These are phyloP conservation scores for Pseudoscleropodium purum DNA, from an alignment of 225 moss, liverwort and hornwort species.

Conservation along the genomic window DNA sequence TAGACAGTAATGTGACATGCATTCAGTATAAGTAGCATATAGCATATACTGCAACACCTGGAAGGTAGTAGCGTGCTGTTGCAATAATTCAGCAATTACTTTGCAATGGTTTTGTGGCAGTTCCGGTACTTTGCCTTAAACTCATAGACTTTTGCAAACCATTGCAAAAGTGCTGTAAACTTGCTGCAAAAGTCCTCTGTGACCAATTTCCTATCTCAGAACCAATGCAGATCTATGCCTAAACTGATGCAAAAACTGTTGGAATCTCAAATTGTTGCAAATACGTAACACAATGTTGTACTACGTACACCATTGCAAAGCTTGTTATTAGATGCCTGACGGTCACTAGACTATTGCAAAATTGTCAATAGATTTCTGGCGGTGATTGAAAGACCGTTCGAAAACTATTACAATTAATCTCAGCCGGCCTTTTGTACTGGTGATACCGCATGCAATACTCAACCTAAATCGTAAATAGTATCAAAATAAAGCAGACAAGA, in stretches of 20 bases:
- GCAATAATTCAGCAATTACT: background rate
- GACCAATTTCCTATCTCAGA: background rate
- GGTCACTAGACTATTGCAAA: background rate
- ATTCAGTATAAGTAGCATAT: background rate
- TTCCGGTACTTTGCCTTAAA: background rate
- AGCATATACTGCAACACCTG: background rate
- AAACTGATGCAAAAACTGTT: background rate
- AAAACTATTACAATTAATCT: background rate
- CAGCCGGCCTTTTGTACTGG: background rate
- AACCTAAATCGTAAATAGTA: background rate
- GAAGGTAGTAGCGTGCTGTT: background rate
- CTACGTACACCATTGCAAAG: background rate
- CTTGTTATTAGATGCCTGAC: background rate
- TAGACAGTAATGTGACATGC: background rate
- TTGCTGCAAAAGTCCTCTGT: background rate
- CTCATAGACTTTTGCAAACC: background rate
- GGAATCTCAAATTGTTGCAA: background rate
- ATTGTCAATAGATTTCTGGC: background rate
- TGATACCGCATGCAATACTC: background rate
- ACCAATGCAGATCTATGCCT: background rate
- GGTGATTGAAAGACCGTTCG: too few species aligned
- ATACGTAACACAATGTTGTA: background rate
- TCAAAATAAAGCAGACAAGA: too few species aligned
- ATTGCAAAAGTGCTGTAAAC: background rate
- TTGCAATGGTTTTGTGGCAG: background rate